Evolutionary conservation across 306 rosid genomes (phyloP), one percentile per base, ranked within the genome.

Genomic region (Pyrus bretschneideri): DNA sequence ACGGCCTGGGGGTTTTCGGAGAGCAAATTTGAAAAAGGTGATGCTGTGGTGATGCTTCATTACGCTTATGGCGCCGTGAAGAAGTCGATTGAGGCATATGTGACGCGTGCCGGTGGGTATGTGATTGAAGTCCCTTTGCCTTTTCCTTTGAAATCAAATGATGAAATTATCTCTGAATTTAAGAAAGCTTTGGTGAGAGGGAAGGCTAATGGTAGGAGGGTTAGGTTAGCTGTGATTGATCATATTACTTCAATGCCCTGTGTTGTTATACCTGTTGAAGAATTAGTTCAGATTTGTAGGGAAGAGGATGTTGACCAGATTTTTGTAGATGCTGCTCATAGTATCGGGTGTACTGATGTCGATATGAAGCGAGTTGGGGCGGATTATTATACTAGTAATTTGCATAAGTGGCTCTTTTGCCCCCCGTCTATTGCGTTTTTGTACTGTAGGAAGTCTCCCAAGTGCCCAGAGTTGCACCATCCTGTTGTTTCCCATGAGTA

Each of bases 371-470:
- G 87, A 8, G 93, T 96, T 81, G 99, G 94, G 33, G 99, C 98
- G 22, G 99, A 96, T 80, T 96, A 82, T 59, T 96, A 96, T n/a
- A 91, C 99, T 17, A 96, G 98, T 61, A 92, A 91, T 87, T 81
- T 96, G 91, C 97, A 96, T 23, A 96, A 96, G 71, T 96, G 99
- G 99, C 86, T 93, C 80, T 96, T 96, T 78, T 96, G 98, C 80
- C 99, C 99, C 2, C 99, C 99, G 35, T 87, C 98, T 0, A 76
- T 96, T 69, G 99, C 99, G 9, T 85, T 96, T 73, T 65, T 96
- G 86, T 91, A 96, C 55, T 68, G 85, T 44, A 79, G 87, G 79
- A 87, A 80, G 65, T 78, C 89, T 3, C 67, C 87, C 10, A 72
- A 73, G 72, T 25, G 65, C 64, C 70, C 84, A 61, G 93, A 86